phyloP scores from a whole-genome alignment of 2,329 filamentous ascomycete genomes.

The Scedosporium apiospermum region DNA sequence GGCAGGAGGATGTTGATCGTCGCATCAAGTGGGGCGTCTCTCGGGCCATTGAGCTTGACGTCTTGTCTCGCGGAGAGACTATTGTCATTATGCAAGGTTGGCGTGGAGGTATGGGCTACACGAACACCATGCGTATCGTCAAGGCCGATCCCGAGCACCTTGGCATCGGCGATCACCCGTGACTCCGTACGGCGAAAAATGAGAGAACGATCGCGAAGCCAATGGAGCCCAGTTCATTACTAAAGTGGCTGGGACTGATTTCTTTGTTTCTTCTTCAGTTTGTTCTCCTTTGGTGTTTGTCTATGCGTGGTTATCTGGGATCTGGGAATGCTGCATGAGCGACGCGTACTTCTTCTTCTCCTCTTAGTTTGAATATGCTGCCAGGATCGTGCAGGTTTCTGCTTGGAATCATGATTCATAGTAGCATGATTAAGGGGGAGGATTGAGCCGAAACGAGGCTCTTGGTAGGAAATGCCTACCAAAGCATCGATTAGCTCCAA shows the following conservation, averaged over 20 bases:
- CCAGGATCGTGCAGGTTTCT: neutral
- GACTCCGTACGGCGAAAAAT: neutral
- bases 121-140: constrained; percentile 66
- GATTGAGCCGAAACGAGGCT: neutral
- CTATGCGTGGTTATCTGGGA: neutral
- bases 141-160: constrained; percentile 51
- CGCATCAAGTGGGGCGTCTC: constrained; percentile 95
- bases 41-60: constrained; percentile 73
- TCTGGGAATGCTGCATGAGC: neutral
- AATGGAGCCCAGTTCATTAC: neutral
- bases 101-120: constrained; percentile 87
- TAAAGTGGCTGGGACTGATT: neutral
- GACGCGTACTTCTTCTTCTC: neutral
- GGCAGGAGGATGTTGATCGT: constrained; percentile 97
- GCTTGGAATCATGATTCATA: neutral
- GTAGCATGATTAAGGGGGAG: neutral
- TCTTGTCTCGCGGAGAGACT: constrained; percentile 62
- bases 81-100: constrained; percentile 83
- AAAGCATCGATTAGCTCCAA: neutral
- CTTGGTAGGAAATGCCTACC: neutral
- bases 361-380: neutral
- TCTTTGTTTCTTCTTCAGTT: neutral
- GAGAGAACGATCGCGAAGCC: neutral
- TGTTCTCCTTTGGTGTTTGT: neutral
- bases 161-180: constrained; percentile 36